A percentile compares a stretch with the other conserved stretches of the same genome.
Evolutionary conservation across 495 filamentous ascomycete species (phyloP).

Genomic region (Penicillium pancosmium): DNA sequence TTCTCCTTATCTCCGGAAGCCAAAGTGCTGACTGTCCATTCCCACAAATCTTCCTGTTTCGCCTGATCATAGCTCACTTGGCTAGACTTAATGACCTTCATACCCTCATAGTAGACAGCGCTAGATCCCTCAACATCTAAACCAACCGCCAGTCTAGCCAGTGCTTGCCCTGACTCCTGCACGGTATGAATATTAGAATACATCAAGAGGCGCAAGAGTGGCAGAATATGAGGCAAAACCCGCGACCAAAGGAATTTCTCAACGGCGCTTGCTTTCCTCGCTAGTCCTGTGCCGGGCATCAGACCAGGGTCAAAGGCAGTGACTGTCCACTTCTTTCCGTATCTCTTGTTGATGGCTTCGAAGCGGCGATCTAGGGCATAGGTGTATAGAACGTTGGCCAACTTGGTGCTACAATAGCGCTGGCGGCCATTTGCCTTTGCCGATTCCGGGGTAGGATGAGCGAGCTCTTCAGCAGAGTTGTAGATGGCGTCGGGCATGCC

Average conservation of each 20-base stretch:
- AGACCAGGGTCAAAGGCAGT: constrained; percentile 47
- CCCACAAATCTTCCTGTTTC: constrained; percentile 52
- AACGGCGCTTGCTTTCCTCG: constrained; percentile 22
- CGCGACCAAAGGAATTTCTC: constrained; percentile 29
- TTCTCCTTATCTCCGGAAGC: constrained; percentile 36
- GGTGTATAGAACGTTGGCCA: constrained; percentile 38
- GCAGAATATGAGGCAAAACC: constrained; percentile 39
- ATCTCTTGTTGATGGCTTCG: constrained; percentile 13
- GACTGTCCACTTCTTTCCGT: constrained; percentile 35
- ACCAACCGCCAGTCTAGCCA: constrained; percentile 39
- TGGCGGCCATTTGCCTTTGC: constrained; percentile 28
- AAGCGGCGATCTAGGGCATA: constrained; percentile 44
- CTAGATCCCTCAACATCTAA: constrained; percentile 29
- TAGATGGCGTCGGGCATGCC: constrained; percentile 34
- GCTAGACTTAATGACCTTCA: constrained; percentile 38
- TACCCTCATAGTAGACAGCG: constrained; percentile 44
- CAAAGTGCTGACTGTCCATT: constrained; percentile 49
- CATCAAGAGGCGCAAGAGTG: constrained; percentile 33
- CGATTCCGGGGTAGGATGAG: constrained; percentile 26
- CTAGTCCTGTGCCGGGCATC: constrained; percentile 50
- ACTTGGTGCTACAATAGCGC: constrained; percentile 32
- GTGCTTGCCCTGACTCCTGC: constrained; percentile 36
- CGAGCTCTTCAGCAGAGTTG: constrained; percentile 33
- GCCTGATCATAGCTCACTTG: constrained; percentile 38
- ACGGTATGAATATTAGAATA: constrained; percentile 37